phyloP scores from a whole-genome alignment of 2,329 filamentous ascomycete genomes.

The Sporothrix variecibatus region DNA sequence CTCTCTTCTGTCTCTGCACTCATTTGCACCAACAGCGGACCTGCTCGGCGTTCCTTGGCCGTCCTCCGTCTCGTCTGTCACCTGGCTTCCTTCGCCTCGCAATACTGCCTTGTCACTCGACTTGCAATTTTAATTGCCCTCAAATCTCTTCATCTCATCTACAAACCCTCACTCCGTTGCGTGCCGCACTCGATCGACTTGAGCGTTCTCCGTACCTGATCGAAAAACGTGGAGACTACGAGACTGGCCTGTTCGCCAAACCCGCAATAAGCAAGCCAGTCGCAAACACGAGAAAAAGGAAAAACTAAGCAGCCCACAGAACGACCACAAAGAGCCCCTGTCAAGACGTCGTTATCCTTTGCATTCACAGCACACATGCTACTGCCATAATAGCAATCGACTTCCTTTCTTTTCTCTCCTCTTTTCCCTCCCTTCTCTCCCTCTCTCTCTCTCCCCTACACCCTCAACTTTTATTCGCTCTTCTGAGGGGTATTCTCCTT shows the following conservation, averaged over 20 bases:
- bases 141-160: not conserved
- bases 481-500: not conserved
- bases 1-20: not conserved
- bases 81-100: not conserved
- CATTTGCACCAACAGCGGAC: not conserved
- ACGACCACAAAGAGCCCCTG: conserved; percentile 2
- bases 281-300: conserved; percentile 14
- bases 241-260: not conserved
- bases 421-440: not conserved
- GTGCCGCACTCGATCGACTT: not conserved
- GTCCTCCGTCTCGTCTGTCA: not conserved
- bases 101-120: not conserved
- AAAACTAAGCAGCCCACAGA: conserved; percentile 18
- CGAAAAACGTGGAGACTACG: conserved; percentile 8
- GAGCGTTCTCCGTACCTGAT: not conserved
- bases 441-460: not conserved
- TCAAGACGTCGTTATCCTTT: not conserved
- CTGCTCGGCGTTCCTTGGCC: not conserved
- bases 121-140: not conserved
- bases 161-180: not conserved
- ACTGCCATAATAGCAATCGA: not conserved
- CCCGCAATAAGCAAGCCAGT: conserved; percentile 19
- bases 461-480: not conserved
- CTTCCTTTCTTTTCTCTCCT: not conserved
- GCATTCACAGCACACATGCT: conserved; percentile 15